Base-by-base conservation (phyloP, 345 rosid genomes). In the Aethionema arabicum region DNA sequence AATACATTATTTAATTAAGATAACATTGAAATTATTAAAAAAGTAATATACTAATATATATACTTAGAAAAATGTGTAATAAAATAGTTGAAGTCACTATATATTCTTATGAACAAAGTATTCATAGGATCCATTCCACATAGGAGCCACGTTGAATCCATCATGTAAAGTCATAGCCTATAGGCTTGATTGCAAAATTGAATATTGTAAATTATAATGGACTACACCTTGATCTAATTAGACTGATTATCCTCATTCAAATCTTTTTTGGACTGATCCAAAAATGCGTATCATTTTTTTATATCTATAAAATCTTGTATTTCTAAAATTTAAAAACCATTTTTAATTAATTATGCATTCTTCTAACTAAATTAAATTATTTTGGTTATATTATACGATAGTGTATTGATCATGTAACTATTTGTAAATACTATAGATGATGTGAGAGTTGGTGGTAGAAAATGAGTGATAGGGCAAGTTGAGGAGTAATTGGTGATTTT, bases 91-190 rank as follows among this genome's bases (percentile, higher is more conserved):
- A 55, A 35, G 16, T 46, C 47, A 52, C 32, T 37, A 47, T n/a
- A n/a, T n/a, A n/a, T 55, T 55, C 12, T 42, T 46, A 47, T 56
- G 11, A 57, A 49, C 39, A 65, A 15, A 47, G 39, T 57, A 35
- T 11, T 47, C 29, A 50, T 49, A 31, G 13, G 51, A 56, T 40
- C 48, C 49, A 29, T 32, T 40, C 48, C 49, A 29, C 44, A 38
- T 11, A 27, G 40, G 40, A 65, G 55, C 51, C 71, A 66, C 51
- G 44, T 41, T 2, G 64, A 67, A 58, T 49, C 65, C 65, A 67
- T 64, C 32, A 67, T 16, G 6, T 11, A 35, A 40, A 41, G 51
- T 57, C 31, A 7, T 15, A n/a, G 12, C 37, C n/a, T 32, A 32
- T 6, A 21, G 58, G 39, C n/a, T 45, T 45, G 6, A 67, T 49